Conservation (phyloP, 2,329 filamentous ascomycete species). For the Aspergillus sergii region DNA sequence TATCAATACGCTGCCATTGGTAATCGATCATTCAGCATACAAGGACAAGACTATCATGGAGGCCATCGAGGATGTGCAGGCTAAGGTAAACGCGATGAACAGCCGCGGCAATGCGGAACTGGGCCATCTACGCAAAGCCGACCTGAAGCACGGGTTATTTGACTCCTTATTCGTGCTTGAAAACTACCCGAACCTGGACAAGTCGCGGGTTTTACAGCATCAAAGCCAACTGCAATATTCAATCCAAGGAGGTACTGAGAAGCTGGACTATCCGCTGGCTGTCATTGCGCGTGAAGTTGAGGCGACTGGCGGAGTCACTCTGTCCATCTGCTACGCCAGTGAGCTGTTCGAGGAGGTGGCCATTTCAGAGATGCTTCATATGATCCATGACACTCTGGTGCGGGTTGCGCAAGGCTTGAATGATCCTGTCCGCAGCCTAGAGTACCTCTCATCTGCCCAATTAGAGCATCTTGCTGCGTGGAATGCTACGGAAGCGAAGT, state of each 20-base stretch:
- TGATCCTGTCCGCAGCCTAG: not conserved
- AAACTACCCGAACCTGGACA: not conserved
- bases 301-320: not conserved
- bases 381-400: not conserved
- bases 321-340: not conserved
- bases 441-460: not conserved
- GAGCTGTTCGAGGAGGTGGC: not conserved
- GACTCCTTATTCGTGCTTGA: not conserved
- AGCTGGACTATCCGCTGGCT: not conserved
- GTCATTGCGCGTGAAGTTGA: not conserved
- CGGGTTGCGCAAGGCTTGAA: not conserved
- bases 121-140: not conserved
- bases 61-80: not conserved
- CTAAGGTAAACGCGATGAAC: not conserved
- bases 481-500: not conserved
- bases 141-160: not conserved
- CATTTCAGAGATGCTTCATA: not conserved
- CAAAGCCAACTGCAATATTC: not conserved
- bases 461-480: not conserved
- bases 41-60: not conserved
- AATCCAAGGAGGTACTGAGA: not conserved
- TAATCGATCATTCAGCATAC: not conserved
- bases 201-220: not conserved
- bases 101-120: not conserved
- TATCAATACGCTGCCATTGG: not conserved